These are phyloP conservation scores for Fusarium caatingaense DNA, from an alignment of 2,329 filamentous ascomycete species.

Conservation along the genomic window DNA sequence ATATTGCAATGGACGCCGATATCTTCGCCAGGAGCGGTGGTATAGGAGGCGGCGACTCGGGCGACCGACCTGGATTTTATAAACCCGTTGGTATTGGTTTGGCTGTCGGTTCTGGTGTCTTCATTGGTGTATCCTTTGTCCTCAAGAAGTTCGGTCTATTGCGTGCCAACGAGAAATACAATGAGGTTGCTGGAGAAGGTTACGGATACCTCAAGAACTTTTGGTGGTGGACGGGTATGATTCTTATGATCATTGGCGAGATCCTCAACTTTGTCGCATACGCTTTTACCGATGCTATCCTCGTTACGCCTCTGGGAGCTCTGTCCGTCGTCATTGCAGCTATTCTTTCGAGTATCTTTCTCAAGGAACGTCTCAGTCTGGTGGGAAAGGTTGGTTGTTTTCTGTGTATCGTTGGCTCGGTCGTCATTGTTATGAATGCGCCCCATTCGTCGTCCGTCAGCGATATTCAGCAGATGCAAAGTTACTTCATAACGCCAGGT, in stretches of 20 bases:
- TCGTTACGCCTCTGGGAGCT: slow-evolving; percentile 92
- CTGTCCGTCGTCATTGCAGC: slow-evolving; percentile 93
- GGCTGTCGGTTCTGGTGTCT: slow-evolving; percentile 86
- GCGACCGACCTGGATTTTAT: slow-evolving; percentile 66
- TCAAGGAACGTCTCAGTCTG: slow-evolving; percentile 95
- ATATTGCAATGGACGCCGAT: slow-evolving; percentile 40
- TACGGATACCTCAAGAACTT: slow-evolving; percentile 96
- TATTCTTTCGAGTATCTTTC: slow-evolving; percentile 89
- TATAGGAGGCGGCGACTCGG: slow-evolving; percentile 22
- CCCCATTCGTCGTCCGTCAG: slow-evolving; percentile 85
- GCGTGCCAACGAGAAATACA: slow-evolving; percentile 94
- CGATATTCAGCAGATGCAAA: slow-evolving; percentile 92
- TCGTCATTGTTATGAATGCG: slow-evolving; percentile 95
- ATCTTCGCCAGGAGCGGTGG: slow-evolving; percentile 41
- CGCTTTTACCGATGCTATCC: slow-evolving; percentile 94
- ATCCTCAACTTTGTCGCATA: slow-evolving; percentile 98
- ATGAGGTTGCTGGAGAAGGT: slow-evolving; percentile 93
- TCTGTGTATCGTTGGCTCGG: slow-evolving; percentile 90
- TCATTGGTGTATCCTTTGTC: slow-evolving; percentile 95
- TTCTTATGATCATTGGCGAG: slow-evolving; percentile 94
- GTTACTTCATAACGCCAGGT: slow-evolving; percentile 85
- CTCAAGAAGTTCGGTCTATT: slow-evolving; percentile 93
- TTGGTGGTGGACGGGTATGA: slow-evolving; percentile 98
- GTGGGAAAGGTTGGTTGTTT: slow-evolving; percentile 97
- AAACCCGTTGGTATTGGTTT: slow-evolving; percentile 89